Base-by-base conservation (phyloP, 1,139 yeast genomes). In the Diutina ranongensis region DNA sequence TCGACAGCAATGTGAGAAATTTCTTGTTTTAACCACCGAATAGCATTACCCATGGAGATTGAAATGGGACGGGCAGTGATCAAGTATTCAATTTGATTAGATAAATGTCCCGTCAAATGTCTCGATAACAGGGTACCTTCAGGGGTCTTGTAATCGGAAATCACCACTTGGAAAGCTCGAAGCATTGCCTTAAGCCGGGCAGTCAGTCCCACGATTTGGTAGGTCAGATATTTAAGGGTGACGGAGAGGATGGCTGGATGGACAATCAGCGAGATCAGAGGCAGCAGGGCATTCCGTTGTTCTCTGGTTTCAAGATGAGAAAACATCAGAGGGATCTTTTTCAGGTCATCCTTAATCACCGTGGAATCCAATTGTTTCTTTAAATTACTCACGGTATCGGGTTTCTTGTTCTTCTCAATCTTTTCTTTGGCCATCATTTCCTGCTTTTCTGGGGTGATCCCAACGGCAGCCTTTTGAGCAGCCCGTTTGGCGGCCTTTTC, bases 21-120 rank as follows among this genome's bases (percentile, higher is more conserved):
- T 59, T 86, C 94, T 64, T 89, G 97, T 60, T 94, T 94, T 52
- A 94, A 72, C 95, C 97, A 88, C 55, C 98, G 78, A 52, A 94
- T 94, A 2, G 97, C 94, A 64, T 89, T 92, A 46, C 99, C 98
- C 98, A 94, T 94, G 1, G 95, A 78, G 9, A 89, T 85, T 48
- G 94, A 80, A 48, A 94, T 70, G 0, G 97, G 97, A 52, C 99
- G 78, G 1, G 97, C 92, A 10, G 89, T 79, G 57, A 87, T 92
- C 54, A 94, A 69, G 54, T 84, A 87, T 57, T 92, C 98, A 53
- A 94, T 94, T 63, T 94, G 99, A 56, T 84, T 88, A n/a, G 95
- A 80, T 51, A 94, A 71, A 58, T 88, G 92, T 22, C 83, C 81
- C 0, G 97, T 88, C 56, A 94, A 72, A 62, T 89, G 86, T 66